Conservation (phyloP, 2,329 filamentous ascomycete species). For the Clonostachys sp. region DNA sequence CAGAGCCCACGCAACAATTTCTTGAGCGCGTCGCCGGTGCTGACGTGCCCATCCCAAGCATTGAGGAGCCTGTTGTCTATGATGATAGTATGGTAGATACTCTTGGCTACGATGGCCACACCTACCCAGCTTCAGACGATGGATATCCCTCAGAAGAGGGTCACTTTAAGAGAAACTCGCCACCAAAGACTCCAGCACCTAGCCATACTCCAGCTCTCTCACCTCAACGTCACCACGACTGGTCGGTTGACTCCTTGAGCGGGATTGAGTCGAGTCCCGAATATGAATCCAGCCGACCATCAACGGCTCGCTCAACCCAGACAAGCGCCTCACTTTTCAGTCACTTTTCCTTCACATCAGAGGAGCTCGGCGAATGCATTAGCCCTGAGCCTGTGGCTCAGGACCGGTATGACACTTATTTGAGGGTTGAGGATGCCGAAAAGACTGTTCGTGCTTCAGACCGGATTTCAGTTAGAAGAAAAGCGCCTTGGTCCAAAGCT, state of each 20-base stretch:
- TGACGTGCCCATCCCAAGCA: conserved; percentile 60
- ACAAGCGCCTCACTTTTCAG: conserved; percentile 55
- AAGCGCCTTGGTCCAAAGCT: conserved; percentile 58
- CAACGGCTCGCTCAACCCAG: conserved; percentile 54
- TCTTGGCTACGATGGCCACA: conserved; percentile 22
- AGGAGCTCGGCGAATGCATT: conserved; percentile 46
- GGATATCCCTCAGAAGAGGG: conserved; percentile 18
- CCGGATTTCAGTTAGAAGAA: conserved; percentile 29
- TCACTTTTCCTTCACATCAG: conserved; percentile 49
- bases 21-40: conserved; percentile 63
- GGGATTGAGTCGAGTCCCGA: conserved; percentile 55
- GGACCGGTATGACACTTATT: conserved; percentile 14
- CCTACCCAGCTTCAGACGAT: conserved; percentile 23
- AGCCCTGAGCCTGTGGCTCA: conserved; percentile 38
- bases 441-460: conserved; percentile 19
- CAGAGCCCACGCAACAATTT: conserved; percentile 61
- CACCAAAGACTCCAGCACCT: conserved; percentile 56
- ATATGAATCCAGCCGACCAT: conserved; percentile 55
- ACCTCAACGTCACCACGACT: conserved; percentile 49
- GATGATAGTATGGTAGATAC: conserved; percentile 39
- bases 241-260: conserved; percentile 53
- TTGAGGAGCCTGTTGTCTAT: conserved; percentile 47
- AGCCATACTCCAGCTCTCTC: conserved; percentile 30
- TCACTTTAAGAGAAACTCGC: conserved; percentile 40
- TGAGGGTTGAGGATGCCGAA: conserved; percentile 18